Conservation (phyloP, 148 eudicot species). For the Gaultheria prostrata region DNA sequence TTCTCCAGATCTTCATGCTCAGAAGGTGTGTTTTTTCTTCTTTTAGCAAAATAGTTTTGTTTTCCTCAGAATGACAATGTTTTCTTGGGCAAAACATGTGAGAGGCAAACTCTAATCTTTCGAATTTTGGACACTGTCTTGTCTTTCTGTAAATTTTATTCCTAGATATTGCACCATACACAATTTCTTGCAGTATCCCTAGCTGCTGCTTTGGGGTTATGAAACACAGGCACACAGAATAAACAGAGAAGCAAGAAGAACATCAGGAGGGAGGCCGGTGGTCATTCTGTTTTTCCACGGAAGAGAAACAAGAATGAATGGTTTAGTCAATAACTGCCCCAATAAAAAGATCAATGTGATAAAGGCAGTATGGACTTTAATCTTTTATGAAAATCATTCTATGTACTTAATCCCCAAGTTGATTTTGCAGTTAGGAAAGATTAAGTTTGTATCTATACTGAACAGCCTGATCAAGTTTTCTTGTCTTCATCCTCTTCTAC, state of each 20-base stretch:
- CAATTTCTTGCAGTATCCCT: background rate
- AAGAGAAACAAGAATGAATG: background rate
- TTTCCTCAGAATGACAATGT: background rate
- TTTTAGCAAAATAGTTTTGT: slow-evolving; percentile 18
- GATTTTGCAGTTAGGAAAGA: slow-evolving; percentile 6
- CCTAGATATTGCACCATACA: background rate
- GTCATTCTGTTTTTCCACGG: background rate
- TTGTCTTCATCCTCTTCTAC: background rate
- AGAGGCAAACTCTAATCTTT: background rate
- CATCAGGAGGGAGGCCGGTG: background rate
- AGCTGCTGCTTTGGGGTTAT: background rate
- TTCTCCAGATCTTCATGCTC: slow-evolving; percentile 42
- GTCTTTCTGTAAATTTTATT: background rate
- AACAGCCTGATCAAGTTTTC: background rate
- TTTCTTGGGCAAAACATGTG: background rate
- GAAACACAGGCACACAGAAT: background rate
- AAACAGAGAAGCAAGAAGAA: background rate
- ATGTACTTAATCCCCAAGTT: background rate
- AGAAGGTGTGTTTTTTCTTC: slow-evolving; percentile 38
- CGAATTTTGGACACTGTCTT: background rate
- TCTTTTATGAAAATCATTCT: background rate
- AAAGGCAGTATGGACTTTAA: background rate
- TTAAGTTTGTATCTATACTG: background rate
- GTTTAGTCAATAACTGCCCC: background rate
- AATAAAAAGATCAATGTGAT: background rate